These are phyloP conservation scores for Backusella westeae DNA, from an alignment of 192 early-diverging fungal genomes.

Conservation along the genomic window DNA sequence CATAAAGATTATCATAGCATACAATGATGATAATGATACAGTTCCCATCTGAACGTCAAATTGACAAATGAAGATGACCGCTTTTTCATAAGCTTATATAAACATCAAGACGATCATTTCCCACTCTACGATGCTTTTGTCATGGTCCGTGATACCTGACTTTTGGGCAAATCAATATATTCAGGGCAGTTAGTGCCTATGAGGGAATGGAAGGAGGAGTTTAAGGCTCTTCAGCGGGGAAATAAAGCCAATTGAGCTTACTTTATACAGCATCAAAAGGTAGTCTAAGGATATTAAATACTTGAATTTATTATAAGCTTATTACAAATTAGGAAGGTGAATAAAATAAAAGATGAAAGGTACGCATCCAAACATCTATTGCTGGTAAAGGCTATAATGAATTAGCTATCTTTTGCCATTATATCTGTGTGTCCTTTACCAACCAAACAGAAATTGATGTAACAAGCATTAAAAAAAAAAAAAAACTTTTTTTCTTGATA, in stretches of 20 bases:
- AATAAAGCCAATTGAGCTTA: not conserved
- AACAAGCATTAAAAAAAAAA: not conserved
- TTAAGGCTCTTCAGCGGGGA: not conserved
- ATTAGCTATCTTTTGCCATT: constrained; percentile 8
- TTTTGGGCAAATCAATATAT: not conserved
- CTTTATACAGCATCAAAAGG: not conserved
- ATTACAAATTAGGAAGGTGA: not conserved
- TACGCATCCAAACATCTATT: constrained; percentile 8
- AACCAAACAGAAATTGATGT: not conserved
- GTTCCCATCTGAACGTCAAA: too few species aligned
- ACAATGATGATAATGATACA: too few species aligned
- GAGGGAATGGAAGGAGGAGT: not conserved
- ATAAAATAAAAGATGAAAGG: not conserved
- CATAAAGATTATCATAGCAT: too few species aligned
- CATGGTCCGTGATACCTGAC: not conserved
- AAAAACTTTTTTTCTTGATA: not conserved
- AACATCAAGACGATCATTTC: not conserved
- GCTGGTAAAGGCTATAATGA: not conserved
- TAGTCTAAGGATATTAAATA: not conserved
- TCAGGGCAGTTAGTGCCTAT: not conserved
- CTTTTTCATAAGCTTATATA: too few species aligned
- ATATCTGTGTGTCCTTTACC: not conserved
- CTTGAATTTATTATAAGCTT: not conserved
- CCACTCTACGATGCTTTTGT: not conserved
- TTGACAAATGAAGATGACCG: too few species aligned